These are phyloP conservation scores for Mycena olivaceomarginata DNA, from an alignment of 768 basidiomycete species.

Conservation along the genomic window DNA sequence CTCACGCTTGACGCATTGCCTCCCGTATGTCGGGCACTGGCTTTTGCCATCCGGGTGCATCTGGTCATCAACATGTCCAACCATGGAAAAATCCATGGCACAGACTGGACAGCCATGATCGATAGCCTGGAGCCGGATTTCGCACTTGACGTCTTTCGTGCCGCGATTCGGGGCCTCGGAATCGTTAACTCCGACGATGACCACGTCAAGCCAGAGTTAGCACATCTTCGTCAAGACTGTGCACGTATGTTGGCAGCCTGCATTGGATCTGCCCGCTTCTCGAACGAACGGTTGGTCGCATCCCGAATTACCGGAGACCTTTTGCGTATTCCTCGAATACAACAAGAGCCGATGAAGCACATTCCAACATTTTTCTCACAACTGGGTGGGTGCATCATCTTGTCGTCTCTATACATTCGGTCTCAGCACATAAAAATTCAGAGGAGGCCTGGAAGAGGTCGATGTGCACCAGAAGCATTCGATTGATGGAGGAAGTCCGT, in stretches of 20 bases:
- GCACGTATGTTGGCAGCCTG: slow-evolving; percentile 13
- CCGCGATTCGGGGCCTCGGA: slow-evolving; percentile 10
- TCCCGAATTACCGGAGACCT: neutral
- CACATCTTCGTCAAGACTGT: slow-evolving; percentile 13
- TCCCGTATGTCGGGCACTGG: neutral
- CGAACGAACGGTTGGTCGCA: neutral
- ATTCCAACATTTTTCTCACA: neutral
- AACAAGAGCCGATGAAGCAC: neutral
- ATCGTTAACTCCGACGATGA: neutral
- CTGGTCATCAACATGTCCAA: neutral
- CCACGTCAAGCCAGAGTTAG: neutral
- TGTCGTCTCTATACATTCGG: neutral
- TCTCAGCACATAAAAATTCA: neutral
- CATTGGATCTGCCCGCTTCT: slow-evolving; percentile 7
- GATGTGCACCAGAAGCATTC: slow-evolving; percentile 15
- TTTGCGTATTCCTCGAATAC: neutral
- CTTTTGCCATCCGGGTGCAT: slow-evolving; percentile 14
- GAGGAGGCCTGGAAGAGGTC: slow-evolving; percentile 13
- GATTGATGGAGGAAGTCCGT: neutral
- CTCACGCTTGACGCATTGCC: slow-evolving; percentile 8
- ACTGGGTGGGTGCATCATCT: neutral
- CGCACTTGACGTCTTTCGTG: slow-evolving; percentile 12
- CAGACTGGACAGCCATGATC: slow-evolving; percentile 5
- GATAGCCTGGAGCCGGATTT: slow-evolving; percentile 12
- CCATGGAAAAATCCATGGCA: neutral